phyloP scores from a whole-genome alignment of 176 grass and related monocot genomes.

The Leersia perrieri region DNA sequence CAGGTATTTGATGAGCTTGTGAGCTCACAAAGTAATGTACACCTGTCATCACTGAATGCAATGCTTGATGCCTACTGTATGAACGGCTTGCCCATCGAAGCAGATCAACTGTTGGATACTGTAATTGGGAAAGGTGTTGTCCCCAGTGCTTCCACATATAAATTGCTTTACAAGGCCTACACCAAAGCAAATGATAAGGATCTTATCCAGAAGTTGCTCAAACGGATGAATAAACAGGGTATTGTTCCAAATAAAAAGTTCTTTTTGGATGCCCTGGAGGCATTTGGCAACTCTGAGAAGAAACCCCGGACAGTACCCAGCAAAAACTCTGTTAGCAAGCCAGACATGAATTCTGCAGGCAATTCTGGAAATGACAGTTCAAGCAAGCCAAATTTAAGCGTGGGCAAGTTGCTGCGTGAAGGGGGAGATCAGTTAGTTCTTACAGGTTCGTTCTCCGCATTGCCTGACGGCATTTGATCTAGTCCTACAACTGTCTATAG shows the following conservation, averaged over 20 bases:
- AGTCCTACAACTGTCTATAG: conserved; percentile 1
- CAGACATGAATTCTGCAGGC: conserved; percentile 31
- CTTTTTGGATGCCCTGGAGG: conserved; percentile 82
- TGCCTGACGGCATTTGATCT: conserved; percentile 20
- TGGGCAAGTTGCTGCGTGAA: conserved; percentile 19
- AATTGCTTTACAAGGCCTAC: conserved; percentile 91
- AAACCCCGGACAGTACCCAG: conserved; percentile 26
- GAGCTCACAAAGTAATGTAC: conserved; percentile 50
- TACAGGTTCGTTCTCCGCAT: background rate
- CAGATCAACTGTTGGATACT: conserved; percentile 63
- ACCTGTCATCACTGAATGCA: conserved; percentile 64
- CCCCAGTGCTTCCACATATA: conserved; percentile 73
- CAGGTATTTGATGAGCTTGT: conserved; percentile 75
- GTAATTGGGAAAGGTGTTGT: conserved; percentile 50
- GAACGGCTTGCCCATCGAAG: conserved; percentile 76
- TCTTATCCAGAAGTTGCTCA: conserved; percentile 74
- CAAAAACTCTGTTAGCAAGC: conserved; percentile 24
- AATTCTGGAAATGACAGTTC: conserved; percentile 3
- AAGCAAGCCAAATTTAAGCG: conserved; percentile 10
- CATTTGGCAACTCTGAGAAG: conserved; percentile 54
- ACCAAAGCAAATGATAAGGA: conserved; percentile 60
- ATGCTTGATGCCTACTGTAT: conserved; percentile 93
- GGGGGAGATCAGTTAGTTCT: background rate
- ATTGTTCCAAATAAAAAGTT: conserved; percentile 90
- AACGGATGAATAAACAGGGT: conserved; percentile 69